Evolutionary conservation across 176 grass and related monocot species (phyloP).

Genomic region (Musa troglodytarum): DNA sequence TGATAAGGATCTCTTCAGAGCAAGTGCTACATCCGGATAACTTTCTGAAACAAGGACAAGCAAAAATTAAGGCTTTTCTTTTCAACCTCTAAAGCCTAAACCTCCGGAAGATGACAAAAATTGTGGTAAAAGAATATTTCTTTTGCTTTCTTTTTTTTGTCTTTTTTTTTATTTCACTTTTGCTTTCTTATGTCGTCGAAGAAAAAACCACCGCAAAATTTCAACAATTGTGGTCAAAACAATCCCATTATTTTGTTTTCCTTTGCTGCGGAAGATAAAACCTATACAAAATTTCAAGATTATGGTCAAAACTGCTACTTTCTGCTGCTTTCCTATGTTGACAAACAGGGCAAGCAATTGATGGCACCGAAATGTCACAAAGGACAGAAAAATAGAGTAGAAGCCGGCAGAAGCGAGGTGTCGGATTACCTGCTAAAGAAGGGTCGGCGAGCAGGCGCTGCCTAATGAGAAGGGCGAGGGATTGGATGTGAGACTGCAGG

Average conservation of each 20-base stretch:
- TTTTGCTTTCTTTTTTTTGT: not conserved
- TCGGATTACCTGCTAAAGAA: not conserved
- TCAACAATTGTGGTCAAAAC: not conserved
- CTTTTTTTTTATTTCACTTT: not conserved
- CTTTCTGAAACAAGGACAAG: slow-evolving; percentile 3
- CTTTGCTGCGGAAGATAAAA: not conserved
- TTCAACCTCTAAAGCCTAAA: not conserved
- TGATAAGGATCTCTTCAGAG: slow-evolving; percentile 40
- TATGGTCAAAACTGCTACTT: no score
- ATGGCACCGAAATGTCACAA: no score
- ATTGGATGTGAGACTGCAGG: slow-evolving; percentile 29
- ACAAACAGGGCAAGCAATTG: no score
- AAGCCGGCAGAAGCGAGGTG: not conserved
- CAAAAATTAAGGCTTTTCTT: not conserved
- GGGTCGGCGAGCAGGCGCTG: not conserved
- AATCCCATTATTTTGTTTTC: not conserved
- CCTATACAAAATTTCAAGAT: no score
- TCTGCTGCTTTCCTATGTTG: no score
- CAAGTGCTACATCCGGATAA: not conserved
- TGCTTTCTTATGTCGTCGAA: not conserved
- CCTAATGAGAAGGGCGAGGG: slow-evolving; percentile 27
- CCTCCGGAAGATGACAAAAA: not conserved
- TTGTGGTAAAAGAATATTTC: not conserved
- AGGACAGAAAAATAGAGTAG: not conserved
- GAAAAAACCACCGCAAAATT: not conserved